Conservation (phyloP, 208 protist genomes). For the Herpetomonas tarakana region DNA sequence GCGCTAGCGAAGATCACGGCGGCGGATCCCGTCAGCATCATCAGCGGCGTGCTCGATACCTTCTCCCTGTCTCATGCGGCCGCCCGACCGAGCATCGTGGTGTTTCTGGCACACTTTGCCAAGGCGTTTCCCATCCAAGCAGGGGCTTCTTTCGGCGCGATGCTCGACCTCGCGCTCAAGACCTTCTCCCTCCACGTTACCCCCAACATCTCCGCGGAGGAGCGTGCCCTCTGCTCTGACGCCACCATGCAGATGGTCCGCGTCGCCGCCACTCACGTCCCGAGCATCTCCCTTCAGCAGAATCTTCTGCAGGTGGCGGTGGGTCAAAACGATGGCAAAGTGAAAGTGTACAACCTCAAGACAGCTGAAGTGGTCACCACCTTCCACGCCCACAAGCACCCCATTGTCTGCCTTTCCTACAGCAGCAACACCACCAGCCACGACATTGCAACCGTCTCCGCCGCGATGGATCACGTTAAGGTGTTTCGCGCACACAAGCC, state of each 20-base stretch:
- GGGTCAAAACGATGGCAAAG: slow-evolving; percentile 50
- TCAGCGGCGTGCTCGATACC: neutral
- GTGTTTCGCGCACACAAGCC: slow-evolving; percentile 56
- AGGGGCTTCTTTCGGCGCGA: neutral
- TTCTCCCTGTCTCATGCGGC: neutral
- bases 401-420: slow-evolving; percentile 64
- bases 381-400: slow-evolving; percentile 51
- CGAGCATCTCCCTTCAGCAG: slow-evolving; percentile 75
- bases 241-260: slow-evolving; percentile 48
- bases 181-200: slow-evolving; percentile 34
- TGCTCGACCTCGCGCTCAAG: slow-evolving; percentile 16
- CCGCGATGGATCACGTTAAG: slow-evolving; percentile 55
- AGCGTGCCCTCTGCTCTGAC: slow-evolving; percentile 21
- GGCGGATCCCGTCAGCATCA: neutral
- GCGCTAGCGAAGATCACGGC: neutral
- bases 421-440: slow-evolving; percentile 62
- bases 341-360: slow-evolving; percentile 70
- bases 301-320: slow-evolving; percentile 65
- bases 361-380: slow-evolving; percentile 43
- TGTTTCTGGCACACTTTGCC: neutral
- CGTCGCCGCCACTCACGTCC: slow-evolving; percentile 33
- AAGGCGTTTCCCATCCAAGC: slow-evolving; percentile 4
- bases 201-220: slow-evolving; percentile 25
- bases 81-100: neutral
- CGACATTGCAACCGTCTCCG: slow-evolving; percentile 70